Percentiles rank a stretch among this genome's conserved stretches.
Evolutionary conservation across 441 rosid species (phyloP).

Genomic region (Pelargonium myrrhifolium): DNA sequence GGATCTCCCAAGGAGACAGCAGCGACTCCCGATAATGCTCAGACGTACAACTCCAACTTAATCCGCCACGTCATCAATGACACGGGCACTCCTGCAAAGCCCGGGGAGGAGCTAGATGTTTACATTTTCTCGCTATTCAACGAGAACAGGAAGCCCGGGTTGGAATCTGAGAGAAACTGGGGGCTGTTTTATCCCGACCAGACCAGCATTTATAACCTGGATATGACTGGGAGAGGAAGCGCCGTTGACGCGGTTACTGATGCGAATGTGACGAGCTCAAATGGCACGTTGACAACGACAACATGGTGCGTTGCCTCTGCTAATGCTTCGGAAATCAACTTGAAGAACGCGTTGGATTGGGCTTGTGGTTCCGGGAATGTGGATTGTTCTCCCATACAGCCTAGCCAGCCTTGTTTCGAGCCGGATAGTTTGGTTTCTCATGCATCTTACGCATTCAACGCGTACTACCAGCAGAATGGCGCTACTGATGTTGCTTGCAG

Average conservation of each 20-base stretch:
- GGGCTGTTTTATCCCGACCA: constrained; percentile 83
- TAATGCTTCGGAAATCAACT: constrained; percentile 60
- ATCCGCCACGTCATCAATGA: constrained; percentile 59
- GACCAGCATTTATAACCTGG: constrained; percentile 78
- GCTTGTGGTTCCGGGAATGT: constrained; percentile 91
- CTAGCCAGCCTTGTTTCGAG: constrained; percentile 91
- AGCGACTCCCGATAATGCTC: constrained; percentile 87
- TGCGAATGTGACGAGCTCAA: constrained; percentile 38
- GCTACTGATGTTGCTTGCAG: constrained; percentile 85
- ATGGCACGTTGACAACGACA: constrained; percentile 29
- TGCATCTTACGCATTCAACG: constrained; percentile 84
- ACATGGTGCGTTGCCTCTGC: constrained; percentile 89
- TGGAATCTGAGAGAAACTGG: constrained; percentile 94
- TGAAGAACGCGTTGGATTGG: constrained; percentile 86
- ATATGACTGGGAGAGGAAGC: constrained; percentile 59
- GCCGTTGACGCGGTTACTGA: constrained; percentile 26
- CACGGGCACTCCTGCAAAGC: constrained; percentile 83
- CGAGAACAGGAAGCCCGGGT: constrained; percentile 78
- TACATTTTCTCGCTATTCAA: constrained; percentile 83
- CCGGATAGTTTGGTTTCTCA: constrained; percentile 84
- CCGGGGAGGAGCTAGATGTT: constrained; percentile 59
- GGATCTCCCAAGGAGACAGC: constrained; percentile 73
- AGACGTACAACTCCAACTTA: constrained; percentile 65
- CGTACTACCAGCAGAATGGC: constrained; percentile 83
- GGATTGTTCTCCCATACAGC: constrained; percentile 86